Evolutionary conservation across 2,329 filamentous ascomycete species (phyloP).

Genomic region (Pseudogymnoascus sp.): DNA sequence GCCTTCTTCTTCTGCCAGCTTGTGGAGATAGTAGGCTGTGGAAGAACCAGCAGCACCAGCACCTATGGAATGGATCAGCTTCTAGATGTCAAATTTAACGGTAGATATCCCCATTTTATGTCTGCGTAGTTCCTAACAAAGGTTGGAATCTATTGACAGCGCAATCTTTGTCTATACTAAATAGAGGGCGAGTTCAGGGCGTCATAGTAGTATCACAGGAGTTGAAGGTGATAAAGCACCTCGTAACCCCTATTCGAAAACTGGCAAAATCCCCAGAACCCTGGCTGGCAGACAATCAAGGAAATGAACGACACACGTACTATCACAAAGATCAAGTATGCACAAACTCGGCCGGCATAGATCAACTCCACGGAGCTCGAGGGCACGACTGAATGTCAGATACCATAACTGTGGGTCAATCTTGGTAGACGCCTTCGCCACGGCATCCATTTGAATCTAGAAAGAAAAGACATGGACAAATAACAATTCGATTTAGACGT

Average conservation of each 20-base stretch:
- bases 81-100: not conserved
- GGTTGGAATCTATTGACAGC: not conserved
- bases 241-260: not conserved
- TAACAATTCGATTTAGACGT: no score
- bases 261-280: not conserved
- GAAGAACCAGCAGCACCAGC: slow-evolving; percentile 86
- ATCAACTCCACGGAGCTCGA: not conserved
- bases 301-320: not conserved
- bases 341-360: not conserved
- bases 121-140: not conserved
- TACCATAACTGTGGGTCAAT: not conserved
- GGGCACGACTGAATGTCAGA: not conserved
- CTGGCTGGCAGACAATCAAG: not conserved
- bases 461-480: not conserved
- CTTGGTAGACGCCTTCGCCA: not conserved
- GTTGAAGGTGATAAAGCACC: not conserved
- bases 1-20: slow-evolving; percentile 55
- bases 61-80: slow-evolving; percentile 43
- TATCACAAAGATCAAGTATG: not conserved
- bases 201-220: not conserved
- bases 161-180: not conserved
- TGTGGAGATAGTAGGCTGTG: slow-evolving; percentile 71
- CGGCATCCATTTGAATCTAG: not conserved
- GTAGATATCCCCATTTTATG: not conserved
- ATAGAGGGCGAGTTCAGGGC: not conserved